Conservation (phyloP, 192 early-diverging fungal species). For the Entrophospora sp. region DNA sequence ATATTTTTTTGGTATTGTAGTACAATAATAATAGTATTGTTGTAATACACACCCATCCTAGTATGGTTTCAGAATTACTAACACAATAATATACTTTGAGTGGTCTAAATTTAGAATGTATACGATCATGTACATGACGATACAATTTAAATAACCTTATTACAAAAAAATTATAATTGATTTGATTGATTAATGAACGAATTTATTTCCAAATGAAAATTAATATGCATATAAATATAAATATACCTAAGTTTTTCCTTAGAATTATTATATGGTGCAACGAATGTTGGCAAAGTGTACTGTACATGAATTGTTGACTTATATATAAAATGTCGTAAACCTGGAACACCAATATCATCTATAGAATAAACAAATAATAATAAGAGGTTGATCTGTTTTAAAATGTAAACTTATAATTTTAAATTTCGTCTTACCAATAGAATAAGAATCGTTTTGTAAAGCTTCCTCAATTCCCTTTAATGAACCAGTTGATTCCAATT, state of each 20-base stretch:
- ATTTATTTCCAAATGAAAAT: neutral
- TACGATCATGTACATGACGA: slow-evolving; percentile 45
- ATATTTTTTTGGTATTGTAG: neutral
- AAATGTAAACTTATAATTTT: too few relatives aligned
- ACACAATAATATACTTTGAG: slow-evolving; percentile 45
- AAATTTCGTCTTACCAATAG: slow-evolving; percentile 12
- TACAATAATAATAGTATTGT: neutral
- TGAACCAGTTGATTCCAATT: too few relatives aligned
- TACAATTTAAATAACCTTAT: slow-evolving; percentile 50
- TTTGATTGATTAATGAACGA: neutral
- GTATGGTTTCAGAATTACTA: slow-evolving; percentile 42
- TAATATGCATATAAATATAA: slow-evolving; percentile 18
- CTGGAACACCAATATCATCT: slow-evolving; percentile 56
- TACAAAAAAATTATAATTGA: neutral
- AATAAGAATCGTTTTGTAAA: slow-evolving; percentile 26
- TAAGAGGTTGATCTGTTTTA: too few relatives aligned
- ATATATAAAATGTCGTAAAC: slow-evolving; percentile 66
- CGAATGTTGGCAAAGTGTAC: slow-evolving; percentile 54
- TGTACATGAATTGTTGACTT: slow-evolving; percentile 53
- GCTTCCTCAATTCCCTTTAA: slow-evolving; percentile 27
- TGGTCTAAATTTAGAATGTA: slow-evolving; percentile 44
- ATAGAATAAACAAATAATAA: neutral
- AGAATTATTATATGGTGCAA: slow-evolving; percentile 48
- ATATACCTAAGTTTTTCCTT: slow-evolving; percentile 43
- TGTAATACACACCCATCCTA: slow-evolving; percentile 50